Evolutionary conservation across 441 rosid genomes (phyloP), one percentile per base, ranked within the genome.

Genomic region (Melastoma candidum): DNA sequence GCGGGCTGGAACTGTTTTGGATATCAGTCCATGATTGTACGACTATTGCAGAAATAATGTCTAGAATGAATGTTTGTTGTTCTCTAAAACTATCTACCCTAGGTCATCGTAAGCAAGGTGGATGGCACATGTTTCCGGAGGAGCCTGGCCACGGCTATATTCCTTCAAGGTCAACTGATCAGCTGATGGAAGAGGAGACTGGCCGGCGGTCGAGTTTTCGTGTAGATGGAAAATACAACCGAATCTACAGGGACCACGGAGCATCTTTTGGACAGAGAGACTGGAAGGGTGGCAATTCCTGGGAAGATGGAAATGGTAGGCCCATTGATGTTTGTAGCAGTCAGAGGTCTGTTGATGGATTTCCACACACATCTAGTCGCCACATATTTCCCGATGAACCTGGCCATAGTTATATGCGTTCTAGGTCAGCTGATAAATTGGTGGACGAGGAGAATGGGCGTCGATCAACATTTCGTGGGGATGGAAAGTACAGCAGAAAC

Each of bases 401-500:
- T 69, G 79, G 84, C 65, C 76, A 78, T 71, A 81, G 83, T 47
- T 83, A 77, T 51, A 61, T 58, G 50, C 76, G 90, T 26, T 74
- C 75, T 26, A 69, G 90, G n/a, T 74, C 84, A 12, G 67, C 69
- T 67, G 80, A 79, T 56, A 87, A 83, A 70, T 73, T 80, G 58
- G 60, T 75, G 57, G 96, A 78, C 25, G 85, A 77, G 54, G 90
- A 85, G 61, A 77, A 74, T 60, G 68, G 53, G 60, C 71, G 84
- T 47, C 70, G 75, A 12, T 74, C 81, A 26, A 63, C 68, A 65
- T 68, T 78, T 12, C 81, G 87, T 4, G 86, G 82, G 51, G 97
- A 85, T 25, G 85, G 89, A 73, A 82, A 85, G 56, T 83, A 82
- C 71, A 63, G 64, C 48, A 74, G 96, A 74, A 82, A 64, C 54